A percentile compares a stretch with the other conserved stretches of the same genome.
Evolutionary conservation across 1,284 basidiomycete genomes (phyloP).

Genomic region (Cryptococcus neoformans): DNA sequence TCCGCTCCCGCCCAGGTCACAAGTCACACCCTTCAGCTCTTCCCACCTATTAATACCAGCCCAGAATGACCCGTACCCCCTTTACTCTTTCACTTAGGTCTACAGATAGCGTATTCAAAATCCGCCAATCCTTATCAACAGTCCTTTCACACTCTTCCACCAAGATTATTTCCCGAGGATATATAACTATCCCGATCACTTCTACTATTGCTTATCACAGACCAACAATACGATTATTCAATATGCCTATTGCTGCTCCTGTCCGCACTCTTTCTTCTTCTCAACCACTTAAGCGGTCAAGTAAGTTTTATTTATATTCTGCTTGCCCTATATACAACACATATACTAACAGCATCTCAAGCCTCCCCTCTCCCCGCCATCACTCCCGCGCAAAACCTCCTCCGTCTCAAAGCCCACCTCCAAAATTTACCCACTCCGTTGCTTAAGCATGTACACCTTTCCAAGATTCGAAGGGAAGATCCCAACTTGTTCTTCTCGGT

Average conservation of each 20-base stretch:
- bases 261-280: neutral
- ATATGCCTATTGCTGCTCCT: neutral
- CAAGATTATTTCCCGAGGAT: too few species aligned
- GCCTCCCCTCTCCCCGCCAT: conserved; percentile 16
- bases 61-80: too few species aligned
- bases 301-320: conserved; percentile 2
- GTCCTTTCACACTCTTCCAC: too few species aligned
- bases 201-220: neutral
- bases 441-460: conserved; percentile 43
- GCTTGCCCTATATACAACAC: neutral
- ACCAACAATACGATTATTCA: neutral
- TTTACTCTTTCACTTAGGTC: too few species aligned
- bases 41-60: too few species aligned
- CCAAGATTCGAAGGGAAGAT: conserved; percentile 35
- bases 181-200: too few species aligned
- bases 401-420: conserved; percentile 40
- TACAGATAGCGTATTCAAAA: too few species aligned
- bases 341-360: neutral
- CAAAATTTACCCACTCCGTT: conserved; percentile 34
- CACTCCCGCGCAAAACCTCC: conserved; percentile 34
- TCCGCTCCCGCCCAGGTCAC: too few species aligned
- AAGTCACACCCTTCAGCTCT: too few species aligned
- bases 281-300: neutral
- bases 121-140: too few species aligned
- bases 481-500: conserved; percentile 43